phyloP scores from a whole-genome alignment of 73 alveolate species.

The Paramecium sexaurelia region DNA sequence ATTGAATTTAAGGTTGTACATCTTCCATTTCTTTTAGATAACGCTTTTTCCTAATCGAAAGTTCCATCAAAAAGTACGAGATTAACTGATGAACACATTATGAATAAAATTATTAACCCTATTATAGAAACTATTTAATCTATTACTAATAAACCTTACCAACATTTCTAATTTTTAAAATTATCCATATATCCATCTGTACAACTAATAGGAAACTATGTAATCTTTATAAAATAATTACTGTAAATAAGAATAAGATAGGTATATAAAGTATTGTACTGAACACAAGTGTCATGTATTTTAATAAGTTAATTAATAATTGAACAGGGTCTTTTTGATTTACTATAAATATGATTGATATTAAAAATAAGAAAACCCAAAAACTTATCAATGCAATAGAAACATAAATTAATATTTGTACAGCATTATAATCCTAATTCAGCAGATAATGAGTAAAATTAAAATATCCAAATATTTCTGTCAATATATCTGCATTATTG shows the following conservation, averaged over 20 bases:
- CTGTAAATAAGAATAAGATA: not conserved
- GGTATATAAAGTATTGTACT: not conserved
- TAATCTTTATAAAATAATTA: not conserved
- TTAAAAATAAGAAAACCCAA: slow-evolving; percentile 1
- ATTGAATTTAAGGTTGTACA: not conserved
- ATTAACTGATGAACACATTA: not conserved
- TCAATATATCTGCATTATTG: not conserved
- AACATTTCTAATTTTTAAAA: slow-evolving; percentile 14
- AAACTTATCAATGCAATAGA: not conserved
- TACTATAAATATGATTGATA: not conserved
- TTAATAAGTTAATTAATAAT: not conserved
- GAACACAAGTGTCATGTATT: not conserved
- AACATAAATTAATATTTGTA: not conserved
- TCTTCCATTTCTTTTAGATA: slow-evolving; percentile 44
- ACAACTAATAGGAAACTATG: slow-evolving; percentile 13
- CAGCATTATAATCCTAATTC: not conserved
- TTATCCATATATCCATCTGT: slow-evolving; percentile 2
- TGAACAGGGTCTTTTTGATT: not conserved
- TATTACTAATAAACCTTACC: slow-evolving; percentile 15
- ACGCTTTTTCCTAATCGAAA: not conserved
- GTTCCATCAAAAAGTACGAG: slow-evolving; percentile 8
- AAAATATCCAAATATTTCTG: slow-evolving; percentile 4
- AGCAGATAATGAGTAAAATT: slow-evolving; percentile 32
- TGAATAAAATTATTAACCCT: not conserved
- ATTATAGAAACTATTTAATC: slow-evolving; percentile 29